These are phyloP conservation scores for Tilletia walkeri DNA, from an alignment of 1,284 basidiomycete genomes.

Conservation along the genomic window DNA sequence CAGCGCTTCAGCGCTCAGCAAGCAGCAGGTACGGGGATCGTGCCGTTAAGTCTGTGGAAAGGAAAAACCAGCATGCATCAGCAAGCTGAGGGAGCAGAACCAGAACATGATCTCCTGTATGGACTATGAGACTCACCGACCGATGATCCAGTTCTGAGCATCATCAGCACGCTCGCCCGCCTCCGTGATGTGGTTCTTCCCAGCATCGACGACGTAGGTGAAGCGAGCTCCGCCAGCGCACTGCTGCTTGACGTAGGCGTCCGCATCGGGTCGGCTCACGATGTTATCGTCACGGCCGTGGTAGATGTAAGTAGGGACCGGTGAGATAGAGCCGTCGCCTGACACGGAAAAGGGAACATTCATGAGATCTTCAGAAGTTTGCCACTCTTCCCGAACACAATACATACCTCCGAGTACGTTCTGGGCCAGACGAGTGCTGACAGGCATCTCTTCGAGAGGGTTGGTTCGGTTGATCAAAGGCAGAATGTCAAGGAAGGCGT, in stretches of 20 bases:
- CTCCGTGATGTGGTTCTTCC: slow-evolving; percentile 1
- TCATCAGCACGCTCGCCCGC: neutral
- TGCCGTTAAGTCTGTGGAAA: neutral
- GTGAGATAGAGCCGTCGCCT: neutral
- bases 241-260: slow-evolving; percentile 13
- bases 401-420: slow-evolving; percentile 7
- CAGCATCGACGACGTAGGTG: neutral
- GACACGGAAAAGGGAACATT: neutral
- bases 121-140: neutral
- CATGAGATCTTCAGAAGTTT: neutral
- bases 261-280: neutral
- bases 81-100: neutral
- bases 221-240: slow-evolving; percentile 2
- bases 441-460: neutral
- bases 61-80: neutral
- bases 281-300: slow-evolving; percentile 13
- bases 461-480: neutral
- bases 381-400: neutral
- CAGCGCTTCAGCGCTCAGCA: neutral
- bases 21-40: neutral
- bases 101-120: neutral
- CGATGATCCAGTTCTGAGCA: neutral
- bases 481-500: slow-evolving; percentile 16
- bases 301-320: slow-evolving; percentile 11
- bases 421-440: neutral